Evolutionary conservation across 106 monocot genomes (phyloP), one percentile per base, ranked within the genome.

Genomic region (Apostasia ramifera): DNA sequence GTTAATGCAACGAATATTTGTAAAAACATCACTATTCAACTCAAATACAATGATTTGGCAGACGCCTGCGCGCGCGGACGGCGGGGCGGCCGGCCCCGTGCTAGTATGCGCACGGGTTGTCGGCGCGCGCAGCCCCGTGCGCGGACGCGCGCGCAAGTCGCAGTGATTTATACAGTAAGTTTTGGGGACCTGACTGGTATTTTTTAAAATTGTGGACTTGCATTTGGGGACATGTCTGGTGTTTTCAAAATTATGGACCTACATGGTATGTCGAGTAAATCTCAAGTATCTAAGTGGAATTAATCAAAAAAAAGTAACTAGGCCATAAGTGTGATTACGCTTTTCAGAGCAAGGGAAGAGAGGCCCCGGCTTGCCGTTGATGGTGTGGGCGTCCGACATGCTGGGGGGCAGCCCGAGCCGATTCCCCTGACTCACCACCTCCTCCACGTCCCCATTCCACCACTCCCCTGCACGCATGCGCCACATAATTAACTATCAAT

Each of bases 321-420:
- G 12, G 4, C 5, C 12, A 58, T 47, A 26, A 26, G 26, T 26
- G 26, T 26, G 14, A 47, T 46, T 75, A 79, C 83, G 62, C 65
- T 71, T 81, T 14, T 80, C 84, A 1, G 64, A 55, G 58, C 84
- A 85, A 6, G 77, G 81, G 57, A 77, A 81, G 50, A 78, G 80
- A 53, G 76, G 76, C 8, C 83, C 83, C 3, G 83, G 80, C 62
- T 84, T 80, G 2, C 83, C 79, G 71, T 85, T 77, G 74, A 85
- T 81, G 1, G 81, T 76, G 46, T 81, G 77, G 1, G 84, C 81
- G 63, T 85, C 84, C 0, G 84, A 85, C 61, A 71, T 70, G 61
- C 65, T 77, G 10, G 81, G 84, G 37, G 77, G 66, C 59, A 77
- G 38, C 2, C 84, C 84, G 40, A 74, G 77, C 38, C 68, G 54